phyloP scores from a whole-genome alignment of 129 eudicot species.

The Escallonia herrerae region DNA sequence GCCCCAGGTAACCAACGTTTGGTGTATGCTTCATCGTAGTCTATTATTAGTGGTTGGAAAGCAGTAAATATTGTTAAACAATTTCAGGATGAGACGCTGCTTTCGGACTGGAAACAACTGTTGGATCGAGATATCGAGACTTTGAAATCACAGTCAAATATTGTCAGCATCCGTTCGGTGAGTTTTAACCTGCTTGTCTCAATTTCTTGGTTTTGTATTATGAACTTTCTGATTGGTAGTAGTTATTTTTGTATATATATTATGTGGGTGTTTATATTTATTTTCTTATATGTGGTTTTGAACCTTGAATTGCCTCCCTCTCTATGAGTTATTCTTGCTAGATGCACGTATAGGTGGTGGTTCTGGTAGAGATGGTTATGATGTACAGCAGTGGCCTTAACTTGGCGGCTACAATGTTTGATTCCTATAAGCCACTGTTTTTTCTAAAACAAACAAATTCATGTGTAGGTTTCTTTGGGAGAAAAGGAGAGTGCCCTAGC shows the following conservation, averaged over 20 bases:
- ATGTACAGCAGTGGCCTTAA: too few species aligned
- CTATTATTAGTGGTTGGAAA: constrained; percentile 2
- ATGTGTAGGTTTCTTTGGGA: too few species aligned
- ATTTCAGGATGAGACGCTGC: constrained; percentile 63
- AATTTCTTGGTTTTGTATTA: not conserved
- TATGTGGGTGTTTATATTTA: too few species aligned
- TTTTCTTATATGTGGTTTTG: too few species aligned
- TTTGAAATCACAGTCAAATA: constrained; percentile 67
- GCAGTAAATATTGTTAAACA: not conserved
- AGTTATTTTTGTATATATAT: not conserved
- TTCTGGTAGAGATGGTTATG: not conserved
- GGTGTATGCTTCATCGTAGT: not conserved
- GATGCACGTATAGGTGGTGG: not conserved
- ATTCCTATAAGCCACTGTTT: too few species aligned
- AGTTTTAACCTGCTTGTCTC: constrained; percentile 14
- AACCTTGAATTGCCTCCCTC: too few species aligned
- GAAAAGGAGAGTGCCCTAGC: not conserved
- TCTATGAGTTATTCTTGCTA: not conserved
- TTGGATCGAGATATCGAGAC: constrained; percentile 86
- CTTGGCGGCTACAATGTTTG: too few species aligned
- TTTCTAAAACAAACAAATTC: too few species aligned
- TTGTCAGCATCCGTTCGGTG: constrained; percentile 59
- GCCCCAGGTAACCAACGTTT: constrained; percentile 59
- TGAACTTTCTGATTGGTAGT: not conserved
- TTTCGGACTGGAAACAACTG: constrained; percentile 78